These are phyloP conservation scores for Scortechinia acanthostroma DNA, from an alignment of 2,329 filamentous ascomycete genomes.

Conservation along the genomic window DNA sequence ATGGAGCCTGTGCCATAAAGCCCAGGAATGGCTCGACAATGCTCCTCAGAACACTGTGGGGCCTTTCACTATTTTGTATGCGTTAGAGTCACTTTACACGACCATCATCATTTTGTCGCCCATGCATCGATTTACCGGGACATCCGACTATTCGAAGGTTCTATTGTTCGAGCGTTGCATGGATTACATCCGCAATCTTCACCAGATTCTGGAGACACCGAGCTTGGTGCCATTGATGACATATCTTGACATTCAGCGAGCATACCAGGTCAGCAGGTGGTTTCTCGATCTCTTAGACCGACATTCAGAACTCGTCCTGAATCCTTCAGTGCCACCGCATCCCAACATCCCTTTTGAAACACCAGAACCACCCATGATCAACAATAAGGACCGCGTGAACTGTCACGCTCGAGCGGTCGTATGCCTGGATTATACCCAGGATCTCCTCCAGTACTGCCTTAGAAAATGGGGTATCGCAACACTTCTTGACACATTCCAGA, in stretches of 20 bases:
- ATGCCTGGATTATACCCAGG: conserved; percentile 18
- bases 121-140: conserved; percentile 35
- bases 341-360: not conserved
- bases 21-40: not conserved
- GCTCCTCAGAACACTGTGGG: conserved; percentile 8
- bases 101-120: conserved; percentile 51
- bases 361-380: not conserved
- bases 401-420: conserved; percentile 18
- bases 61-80: conserved; percentile 41
- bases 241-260: conserved; percentile 52
- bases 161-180: conserved; percentile 51
- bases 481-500: conserved; percentile 10
- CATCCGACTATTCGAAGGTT: conserved; percentile 46
- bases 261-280: conserved; percentile 47
- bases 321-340: not conserved
- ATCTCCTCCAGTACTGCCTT: conserved; percentile 19
- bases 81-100: conserved; percentile 51
- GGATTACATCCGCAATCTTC: conserved; percentile 43
- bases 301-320: conserved; percentile 28
- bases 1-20: not conserved
- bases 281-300: conserved; percentile 44
- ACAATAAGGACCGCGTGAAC: conserved; percentile 9
- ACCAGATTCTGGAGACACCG: conserved; percentile 34
- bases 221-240: conserved; percentile 39
- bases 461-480: conserved; percentile 20